These are phyloP conservation scores for Lentinula edodes DNA, from an alignment of 768 basidiomycete species.

Conservation along the genomic window DNA sequence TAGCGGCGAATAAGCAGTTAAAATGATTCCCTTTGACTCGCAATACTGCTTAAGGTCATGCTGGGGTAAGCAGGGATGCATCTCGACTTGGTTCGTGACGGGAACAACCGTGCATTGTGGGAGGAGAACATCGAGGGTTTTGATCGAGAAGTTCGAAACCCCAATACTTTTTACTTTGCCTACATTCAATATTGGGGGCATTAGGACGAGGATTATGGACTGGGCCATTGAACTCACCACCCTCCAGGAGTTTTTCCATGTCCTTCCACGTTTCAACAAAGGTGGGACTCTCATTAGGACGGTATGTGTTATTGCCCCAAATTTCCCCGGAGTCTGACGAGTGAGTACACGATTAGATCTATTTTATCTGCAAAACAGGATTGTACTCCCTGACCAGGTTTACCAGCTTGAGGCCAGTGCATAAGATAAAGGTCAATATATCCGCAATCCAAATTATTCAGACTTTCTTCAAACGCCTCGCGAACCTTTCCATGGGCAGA, in stretches of 20 bases:
- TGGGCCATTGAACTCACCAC: conserved; percentile 12
- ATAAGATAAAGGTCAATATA: conserved; percentile 36
- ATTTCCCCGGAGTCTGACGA: not conserved
- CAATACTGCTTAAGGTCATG: conserved; percentile 44
- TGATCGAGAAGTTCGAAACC: conserved; percentile 55
- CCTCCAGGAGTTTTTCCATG: conserved; percentile 24
- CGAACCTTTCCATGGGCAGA: not conserved
- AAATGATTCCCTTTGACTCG: conserved; percentile 38
- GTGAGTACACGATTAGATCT: not conserved
- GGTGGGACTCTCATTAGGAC: conserved; percentile 20
- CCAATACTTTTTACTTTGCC: conserved; percentile 45
- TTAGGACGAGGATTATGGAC: not conserved
- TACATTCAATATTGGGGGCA: conserved; percentile 6
- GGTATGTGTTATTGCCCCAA: conserved; percentile 3
- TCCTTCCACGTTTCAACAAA: conserved; percentile 23
- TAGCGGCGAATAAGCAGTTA: conserved; percentile 46
- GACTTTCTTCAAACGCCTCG: conserved; percentile 2
- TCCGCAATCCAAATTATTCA: conserved; percentile 10
- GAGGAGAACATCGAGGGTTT: conserved; percentile 33
- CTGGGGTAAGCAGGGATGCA: conserved; percentile 55
- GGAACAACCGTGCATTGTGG: conserved; percentile 41
- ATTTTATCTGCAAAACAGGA: not conserved
- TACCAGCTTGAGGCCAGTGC: conserved; percentile 20
- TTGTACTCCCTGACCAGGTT: not conserved
- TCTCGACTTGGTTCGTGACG: conserved; percentile 50